Evolutionary conservation across 2,329 filamentous ascomycete species (phyloP), one percentile per base, ranked within the genome.

Genomic region (Trichoderma oligosporum): DNA sequence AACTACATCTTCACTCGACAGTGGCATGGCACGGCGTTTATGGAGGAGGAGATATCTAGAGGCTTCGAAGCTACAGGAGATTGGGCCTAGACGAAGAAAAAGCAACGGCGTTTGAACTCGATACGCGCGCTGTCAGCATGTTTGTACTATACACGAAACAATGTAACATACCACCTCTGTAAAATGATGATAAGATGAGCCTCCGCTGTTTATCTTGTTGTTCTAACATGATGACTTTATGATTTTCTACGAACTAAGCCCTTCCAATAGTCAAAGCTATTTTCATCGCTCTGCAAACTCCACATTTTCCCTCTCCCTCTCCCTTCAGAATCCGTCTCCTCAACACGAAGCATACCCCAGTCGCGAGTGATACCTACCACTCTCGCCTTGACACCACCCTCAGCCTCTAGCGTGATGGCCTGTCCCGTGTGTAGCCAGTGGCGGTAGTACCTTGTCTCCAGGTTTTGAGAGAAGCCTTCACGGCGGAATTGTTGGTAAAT

Each of bases 231-330:
- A n/a, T n/a, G n/a, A 25, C 4, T 24, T 61, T 69, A 91, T 2
- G 85, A 72, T 78, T 96, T 97, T 66, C 87, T 82, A 76, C 84
- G 90, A 18, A 99, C 76, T 66, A 99, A 68, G 0, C 94, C 94
- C 68, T 83, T 89, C 75, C 96, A 96, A 71, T 96, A 99, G 73
- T 99, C 94, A 76, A 99, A 99, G 71, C 92, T 97, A 68, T 99
- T 99, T 70, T 92, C 91, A 71, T 99, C 94, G 71, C 91, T 97
- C 77, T 97, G 92, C 73, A 99, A 73, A 65, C 87, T 84, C 82
- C 88, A 93, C 48, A 87, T 77, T 72, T 82, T 88, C 0, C 93
- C 92, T 0, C 89, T 96, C 2, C 80, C 76, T 53, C 85, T 78
- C 61, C 91, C 90, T 58, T 87, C 82, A 70, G 78, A 82, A 2